Percentiles rank a stretch among this genome's conserved stretches.
Evolutionary conservation across 768 basidiomycete species (phyloP).

Genomic region (Calocybe indica): DNA sequence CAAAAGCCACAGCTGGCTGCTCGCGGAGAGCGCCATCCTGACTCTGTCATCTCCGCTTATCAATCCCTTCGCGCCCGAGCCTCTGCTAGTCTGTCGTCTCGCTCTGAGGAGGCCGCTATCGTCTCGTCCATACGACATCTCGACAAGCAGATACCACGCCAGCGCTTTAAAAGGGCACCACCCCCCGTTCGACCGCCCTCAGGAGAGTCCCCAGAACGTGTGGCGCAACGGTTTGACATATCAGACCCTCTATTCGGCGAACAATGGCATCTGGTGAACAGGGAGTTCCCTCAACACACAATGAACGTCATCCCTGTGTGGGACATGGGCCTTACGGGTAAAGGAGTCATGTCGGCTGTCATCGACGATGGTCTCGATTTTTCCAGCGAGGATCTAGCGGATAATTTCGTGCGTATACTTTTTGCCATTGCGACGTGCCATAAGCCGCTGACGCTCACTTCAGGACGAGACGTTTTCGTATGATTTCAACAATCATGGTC

Average conservation of each 20-base stretch:
- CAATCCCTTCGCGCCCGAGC: conserved; percentile 36
- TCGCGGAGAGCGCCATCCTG: conserved; percentile 27
- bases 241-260: conserved; percentile 75
- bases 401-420: conserved; percentile 78
- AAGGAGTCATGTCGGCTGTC: conserved; percentile 79
- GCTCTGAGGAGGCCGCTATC: conserved; percentile 38
- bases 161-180: conserved; percentile 69
- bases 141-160: conserved; percentile 57
- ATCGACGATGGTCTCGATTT: conserved; percentile 96
- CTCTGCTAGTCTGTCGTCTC: conserved; percentile 25
- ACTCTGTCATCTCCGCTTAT: conserved; percentile 46
- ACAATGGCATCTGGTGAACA: conserved; percentile 97
- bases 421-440: not conserved
- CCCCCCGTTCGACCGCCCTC: conserved; percentile 41
- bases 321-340: conserved; percentile 86
- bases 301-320: conserved; percentile 94
- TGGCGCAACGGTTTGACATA: conserved; percentile 61
- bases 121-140: conserved; percentile 56
- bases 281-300: conserved; percentile 70
- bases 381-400: conserved; percentile 76
- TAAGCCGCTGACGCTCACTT: conserved; percentile 3
- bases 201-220: conserved; percentile 29
- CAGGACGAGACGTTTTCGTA: conserved; percentile 78
- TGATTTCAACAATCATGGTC: conserved; percentile 92
- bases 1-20: conserved; percentile 29